Evolutionary conservation across 2,329 filamentous ascomycete species (phyloP), one percentile per base, ranked within the genome.

Genomic region (Cercospora nicotianae): DNA sequence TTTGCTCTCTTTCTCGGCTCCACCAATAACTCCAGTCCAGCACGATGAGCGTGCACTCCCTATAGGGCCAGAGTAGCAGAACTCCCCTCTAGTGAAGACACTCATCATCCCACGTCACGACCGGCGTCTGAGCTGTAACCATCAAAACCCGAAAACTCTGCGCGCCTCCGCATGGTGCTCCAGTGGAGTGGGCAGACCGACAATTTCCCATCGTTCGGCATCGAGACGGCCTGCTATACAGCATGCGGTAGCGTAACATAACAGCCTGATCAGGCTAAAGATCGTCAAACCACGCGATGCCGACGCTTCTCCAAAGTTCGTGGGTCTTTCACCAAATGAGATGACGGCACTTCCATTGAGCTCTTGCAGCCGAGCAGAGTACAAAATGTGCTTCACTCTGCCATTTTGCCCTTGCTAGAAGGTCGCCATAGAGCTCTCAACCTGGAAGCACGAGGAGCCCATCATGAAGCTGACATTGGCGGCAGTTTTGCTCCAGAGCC

Each of bases 221-320:
- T 58, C 26, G 26, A 18, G 30, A 31, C 26, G 16, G 53, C 53
- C 3, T 58, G 18, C 53, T 51, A 30, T 33, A 58, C 55, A 33
- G 28, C 55, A 18, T 58, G 55, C 28, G 9, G 55, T 58, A 33
- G 55, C 55, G 55, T 33, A 36, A 58, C 31, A 58, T 16, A 16
- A 58, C 30, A 58, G 55, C 55, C 55, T 33, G 28, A 31, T n/a
- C 30, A 36, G 55, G 55, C 55, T 31, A 58, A 36, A 33, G 55
- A 58, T 58, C 55, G 12, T 36, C 55, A 26, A 58, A 33, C 31
- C 55, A 58, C 55, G 55, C 28, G 28, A 58, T 58, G 28, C 55
- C 55, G 55, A 58, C 31, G 23, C 55, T 58, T 18, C 18, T 58
- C 55, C 55, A 58, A 58, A 58, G 55, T 58, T 36, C 55, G 55